Evolutionary conservation across 1,139 yeast species (phyloP).

Genomic region (Neolecta irregularis): DNA sequence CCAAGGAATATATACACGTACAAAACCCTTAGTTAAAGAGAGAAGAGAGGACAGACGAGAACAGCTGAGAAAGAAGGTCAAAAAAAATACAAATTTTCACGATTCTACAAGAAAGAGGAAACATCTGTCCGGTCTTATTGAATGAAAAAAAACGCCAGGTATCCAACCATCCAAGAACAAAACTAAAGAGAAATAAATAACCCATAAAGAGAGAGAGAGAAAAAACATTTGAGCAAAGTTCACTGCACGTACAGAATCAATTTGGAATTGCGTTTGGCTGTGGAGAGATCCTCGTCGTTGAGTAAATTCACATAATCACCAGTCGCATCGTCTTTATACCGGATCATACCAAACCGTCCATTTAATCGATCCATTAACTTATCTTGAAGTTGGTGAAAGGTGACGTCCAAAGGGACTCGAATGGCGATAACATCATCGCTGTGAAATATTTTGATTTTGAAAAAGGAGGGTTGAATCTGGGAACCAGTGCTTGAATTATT

Average conservation of each 20-base stretch:
- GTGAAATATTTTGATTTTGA: conserved; percentile 72
- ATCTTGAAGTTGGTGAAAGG: conserved; percentile 44
- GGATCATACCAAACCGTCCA: conserved; percentile 21
- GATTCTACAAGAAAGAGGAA: too few species aligned
- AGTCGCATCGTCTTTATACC: conserved; percentile 20
- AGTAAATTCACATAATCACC: conserved; percentile 21
- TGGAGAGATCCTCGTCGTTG: conserved; percentile 21
- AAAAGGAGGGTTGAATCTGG: conserved; percentile 15
- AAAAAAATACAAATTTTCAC: too few species aligned
- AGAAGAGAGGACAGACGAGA: too few species aligned
- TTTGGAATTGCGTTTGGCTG: conserved; percentile 3
- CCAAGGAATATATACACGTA: too few species aligned
- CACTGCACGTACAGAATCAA: conserved; percentile 2
- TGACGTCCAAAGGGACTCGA: conserved; percentile 47
- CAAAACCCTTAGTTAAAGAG: too few species aligned
- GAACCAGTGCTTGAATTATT: conserved; percentile 3
- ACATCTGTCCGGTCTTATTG: too few species aligned
- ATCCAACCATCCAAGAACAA: too few species aligned
- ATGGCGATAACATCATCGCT: conserved; percentile 86
- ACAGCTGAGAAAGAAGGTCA: too few species aligned
- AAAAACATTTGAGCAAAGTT: too few species aligned
- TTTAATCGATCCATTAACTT: conserved; percentile 50
- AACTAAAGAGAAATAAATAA: too few species aligned
- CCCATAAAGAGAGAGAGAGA: too few species aligned
- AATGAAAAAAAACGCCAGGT: too few species aligned